Percentiles rank a stretch among this genome's conserved stretches.
phyloP scores from a whole-genome alignment of 140 eudicot genomes.

The Erigeron philadelphicus region DNA sequence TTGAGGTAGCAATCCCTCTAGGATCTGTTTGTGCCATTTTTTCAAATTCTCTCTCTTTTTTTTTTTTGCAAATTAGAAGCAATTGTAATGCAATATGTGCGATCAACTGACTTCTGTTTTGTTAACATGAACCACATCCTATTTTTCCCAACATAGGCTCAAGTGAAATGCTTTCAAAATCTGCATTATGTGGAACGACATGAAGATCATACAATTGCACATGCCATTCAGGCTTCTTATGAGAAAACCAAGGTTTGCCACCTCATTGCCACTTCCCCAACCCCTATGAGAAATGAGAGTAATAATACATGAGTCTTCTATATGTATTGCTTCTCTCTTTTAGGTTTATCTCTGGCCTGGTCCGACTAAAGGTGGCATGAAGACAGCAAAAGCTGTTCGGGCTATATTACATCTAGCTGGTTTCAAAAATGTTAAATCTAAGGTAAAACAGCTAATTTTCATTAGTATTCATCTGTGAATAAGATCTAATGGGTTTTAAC shows the following conservation, averaged over 20 bases:
- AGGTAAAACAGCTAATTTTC: slow-evolving; percentile 41
- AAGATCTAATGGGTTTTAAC: slow-evolving; percentile 14
- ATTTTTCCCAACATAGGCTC: slow-evolving; percentile 45
- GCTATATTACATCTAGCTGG: slow-evolving; percentile 73
- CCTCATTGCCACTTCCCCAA: neutral
- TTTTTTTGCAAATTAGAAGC: neutral
- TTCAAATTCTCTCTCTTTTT: neutral
- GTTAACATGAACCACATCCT: neutral
- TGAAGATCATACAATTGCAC: slow-evolving; percentile 95
- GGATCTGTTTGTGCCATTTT: neutral
- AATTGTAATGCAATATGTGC: neutral
- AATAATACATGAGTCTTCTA: neutral
- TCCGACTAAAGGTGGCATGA: slow-evolving; percentile 67
- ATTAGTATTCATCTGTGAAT: slow-evolving; percentile 2
- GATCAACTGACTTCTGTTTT: neutral
- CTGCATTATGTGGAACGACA: slow-evolving; percentile 83
- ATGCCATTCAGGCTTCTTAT: slow-evolving; percentile 79
- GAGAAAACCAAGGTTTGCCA: slow-evolving; percentile 82
- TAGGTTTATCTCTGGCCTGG: slow-evolving; percentile 97
- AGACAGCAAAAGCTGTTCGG: slow-evolving; percentile 79
- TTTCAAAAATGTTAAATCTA: slow-evolving; percentile 78
- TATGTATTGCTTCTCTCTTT: slow-evolving; percentile 5
- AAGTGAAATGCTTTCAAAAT: slow-evolving; percentile 82
- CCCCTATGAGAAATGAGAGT: neutral
- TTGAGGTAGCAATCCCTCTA: neutral